phyloP scores from a whole-genome alignment of 352 stramenopile genomes.

The Phytopythium oedochilum region DNA sequence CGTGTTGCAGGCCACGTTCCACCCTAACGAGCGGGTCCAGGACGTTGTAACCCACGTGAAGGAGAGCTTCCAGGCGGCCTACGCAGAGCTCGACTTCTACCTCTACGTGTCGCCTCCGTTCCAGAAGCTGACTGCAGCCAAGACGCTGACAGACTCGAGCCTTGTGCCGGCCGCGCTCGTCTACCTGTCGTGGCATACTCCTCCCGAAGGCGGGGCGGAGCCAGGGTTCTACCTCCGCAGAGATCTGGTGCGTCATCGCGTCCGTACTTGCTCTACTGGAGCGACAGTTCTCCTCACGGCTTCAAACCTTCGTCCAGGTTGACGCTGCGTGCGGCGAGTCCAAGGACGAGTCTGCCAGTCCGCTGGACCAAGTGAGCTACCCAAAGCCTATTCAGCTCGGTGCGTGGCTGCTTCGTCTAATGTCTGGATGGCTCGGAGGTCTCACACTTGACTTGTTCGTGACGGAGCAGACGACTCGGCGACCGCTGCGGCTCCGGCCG shows the following conservation, averaged over 20 bases:
- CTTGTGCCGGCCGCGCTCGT: constrained; percentile 72
- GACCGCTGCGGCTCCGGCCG: constrained; percentile 8
- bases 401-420: constrained; percentile 10
- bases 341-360: constrained; percentile 24
- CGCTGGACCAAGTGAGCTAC: constrained; percentile 25
- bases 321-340: constrained; percentile 27
- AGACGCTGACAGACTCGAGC: constrained; percentile 62
- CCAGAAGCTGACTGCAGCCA: constrained; percentile 47
- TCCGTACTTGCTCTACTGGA: too few species aligned
- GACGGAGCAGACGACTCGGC: constrained; percentile 17
- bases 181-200: constrained; percentile 73
- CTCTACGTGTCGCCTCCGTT: constrained; percentile 78
- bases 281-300: too few species aligned
- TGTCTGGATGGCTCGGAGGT: not conserved
- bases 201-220: constrained; percentile 9
- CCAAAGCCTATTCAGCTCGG: constrained; percentile 42
- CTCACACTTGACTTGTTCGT: not conserved
- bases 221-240: constrained; percentile 54
- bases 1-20: constrained; percentile 76
- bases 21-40: constrained; percentile 72
- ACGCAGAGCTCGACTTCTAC: constrained; percentile 39
- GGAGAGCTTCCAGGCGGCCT: constrained; percentile 31
- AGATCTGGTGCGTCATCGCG: constrained; percentile 37
- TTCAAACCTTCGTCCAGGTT: constrained; percentile 21
- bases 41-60: constrained; percentile 66